A percentile compares a stretch with the other conserved stretches of the same genome.
phyloP scores from a whole-genome alignment of 371 early-diverging fungal genomes.

The Apophysomyces sp. region DNA sequence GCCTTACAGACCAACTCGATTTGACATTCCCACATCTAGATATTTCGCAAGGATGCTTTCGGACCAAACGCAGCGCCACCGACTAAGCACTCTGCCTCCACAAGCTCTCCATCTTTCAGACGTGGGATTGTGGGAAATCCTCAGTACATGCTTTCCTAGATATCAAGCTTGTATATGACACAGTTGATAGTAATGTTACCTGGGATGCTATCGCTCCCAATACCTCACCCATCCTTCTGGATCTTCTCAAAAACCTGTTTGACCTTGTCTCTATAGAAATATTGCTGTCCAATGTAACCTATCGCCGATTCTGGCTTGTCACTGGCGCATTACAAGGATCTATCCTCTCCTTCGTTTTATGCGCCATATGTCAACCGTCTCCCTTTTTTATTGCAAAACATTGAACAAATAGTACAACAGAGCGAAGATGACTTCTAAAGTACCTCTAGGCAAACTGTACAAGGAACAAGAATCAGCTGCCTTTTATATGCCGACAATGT shows the following conservation, averaged over 20 bases:
- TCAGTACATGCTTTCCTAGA: too few relatives aligned
- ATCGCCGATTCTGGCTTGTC: not conserved
- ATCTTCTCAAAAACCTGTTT: constrained; percentile 8
- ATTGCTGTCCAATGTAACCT: not conserved
- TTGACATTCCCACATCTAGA: too few relatives aligned
- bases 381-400: not conserved
- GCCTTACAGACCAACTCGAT: too few relatives aligned
- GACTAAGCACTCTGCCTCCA: too few relatives aligned
- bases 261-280: not conserved
- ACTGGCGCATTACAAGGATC: not conserved
- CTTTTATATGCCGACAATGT: constrained; percentile 14
- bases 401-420: not conserved
- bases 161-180: too few relatives aligned
- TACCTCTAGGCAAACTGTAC: too few relatives aligned
- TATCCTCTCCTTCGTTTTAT: not conserved
- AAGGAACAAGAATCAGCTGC: not conserved
- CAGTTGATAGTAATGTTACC: not conserved
- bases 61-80: too few relatives aligned
- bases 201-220: not conserved
- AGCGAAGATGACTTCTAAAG: not conserved
- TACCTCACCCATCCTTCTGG: not conserved
- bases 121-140: too few relatives aligned
- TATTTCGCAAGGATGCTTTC: too few relatives aligned
- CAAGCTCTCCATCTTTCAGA: too few relatives aligned
- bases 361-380: not conserved